Conservation (phyloP, 768 basidiomycete genomes). For the Mycena rebaudengoi region DNA sequence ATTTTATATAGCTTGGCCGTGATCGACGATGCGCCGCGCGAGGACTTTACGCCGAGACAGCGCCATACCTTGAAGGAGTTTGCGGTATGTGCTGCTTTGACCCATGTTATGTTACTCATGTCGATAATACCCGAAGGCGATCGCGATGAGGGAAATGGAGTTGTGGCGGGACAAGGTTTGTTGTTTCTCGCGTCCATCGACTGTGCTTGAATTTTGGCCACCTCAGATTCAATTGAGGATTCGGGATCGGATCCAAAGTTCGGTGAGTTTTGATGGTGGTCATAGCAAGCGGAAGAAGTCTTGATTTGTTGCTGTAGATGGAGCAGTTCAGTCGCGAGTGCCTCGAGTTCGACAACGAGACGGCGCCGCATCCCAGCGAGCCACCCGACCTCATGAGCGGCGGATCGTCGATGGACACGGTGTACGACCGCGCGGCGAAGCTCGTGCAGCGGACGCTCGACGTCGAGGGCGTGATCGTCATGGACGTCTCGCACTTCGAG, state of each 20-base stretch:
- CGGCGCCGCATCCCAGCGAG: background rate
- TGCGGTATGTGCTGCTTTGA: too few relatives aligned
- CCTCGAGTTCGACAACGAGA: slow-evolving; percentile 85
- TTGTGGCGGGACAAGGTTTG: slow-evolving; percentile 91
- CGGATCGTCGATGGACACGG: slow-evolving; percentile 77
- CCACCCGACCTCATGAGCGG: slow-evolving; percentile 41
- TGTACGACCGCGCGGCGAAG: slow-evolving; percentile 90
- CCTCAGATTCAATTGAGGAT: slow-evolving; percentile 93
- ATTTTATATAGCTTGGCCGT: slow-evolving; percentile 86
- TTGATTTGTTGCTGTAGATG: slow-evolving; percentile 61
- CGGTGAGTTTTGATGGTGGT: slow-evolving; percentile 55
- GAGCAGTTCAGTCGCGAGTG: slow-evolving; percentile 96
- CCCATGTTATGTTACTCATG: too few relatives aligned
- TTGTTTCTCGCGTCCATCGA: background rate
- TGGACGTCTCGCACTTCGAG: slow-evolving; percentile 93
- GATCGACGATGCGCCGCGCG: slow-evolving; percentile 82
- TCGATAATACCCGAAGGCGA: too few relatives aligned
- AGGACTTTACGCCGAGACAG: slow-evolving; percentile 89
- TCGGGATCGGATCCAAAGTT: slow-evolving; percentile 90
- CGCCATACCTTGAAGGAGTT: slow-evolving; percentile 95
- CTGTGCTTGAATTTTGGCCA: too few relatives aligned
- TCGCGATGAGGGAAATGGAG: slow-evolving; percentile 96
- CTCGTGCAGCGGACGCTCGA: slow-evolving; percentile 91
- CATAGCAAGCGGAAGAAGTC: background rate
- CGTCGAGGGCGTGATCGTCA: slow-evolving; percentile 90